A percentile compares a stretch with the other conserved stretches of the same genome.
These are phyloP conservation scores for Tubosaeta sp. DNA, from an alignment of 768 basidiomycete species.

Conservation along the genomic window DNA sequence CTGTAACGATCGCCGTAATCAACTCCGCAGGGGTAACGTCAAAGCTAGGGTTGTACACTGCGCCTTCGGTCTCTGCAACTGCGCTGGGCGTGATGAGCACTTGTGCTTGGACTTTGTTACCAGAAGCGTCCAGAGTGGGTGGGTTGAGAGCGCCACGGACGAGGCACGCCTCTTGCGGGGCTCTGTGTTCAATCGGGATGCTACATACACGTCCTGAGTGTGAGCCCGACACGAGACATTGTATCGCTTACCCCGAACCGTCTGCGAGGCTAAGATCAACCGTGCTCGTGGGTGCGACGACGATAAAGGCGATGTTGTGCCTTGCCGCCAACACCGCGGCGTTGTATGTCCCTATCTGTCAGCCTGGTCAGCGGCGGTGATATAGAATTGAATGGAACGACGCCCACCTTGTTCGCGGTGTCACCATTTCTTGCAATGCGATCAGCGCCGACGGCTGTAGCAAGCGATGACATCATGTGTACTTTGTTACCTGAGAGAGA, in stretches of 20 bases:
- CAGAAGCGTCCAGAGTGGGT: slow-evolving; percentile 33
- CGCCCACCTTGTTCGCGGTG: slow-evolving; percentile 84
- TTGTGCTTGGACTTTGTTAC: slow-evolving; percentile 59
- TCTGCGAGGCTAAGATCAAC: slow-evolving; percentile 77
- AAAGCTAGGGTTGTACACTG: slow-evolving; percentile 89
- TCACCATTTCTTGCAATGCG: slow-evolving; percentile 91
- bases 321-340: slow-evolving; percentile 88
- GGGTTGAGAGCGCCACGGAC: slow-evolving; percentile 80
- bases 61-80: slow-evolving; percentile 30
- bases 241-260: slow-evolving; percentile 51
- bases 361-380: not conserved
- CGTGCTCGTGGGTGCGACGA: slow-evolving; percentile 89
- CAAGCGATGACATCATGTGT: not conserved
- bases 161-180: slow-evolving; percentile 81
- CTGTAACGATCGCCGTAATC: slow-evolving; percentile 93
- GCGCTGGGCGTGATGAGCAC: slow-evolving; percentile 79
- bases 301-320: slow-evolving; percentile 87
- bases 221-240: not conserved
- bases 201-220: slow-evolving; percentile 21
- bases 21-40: slow-evolving; percentile 94
- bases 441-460: slow-evolving; percentile 78
- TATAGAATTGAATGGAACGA: not conserved
- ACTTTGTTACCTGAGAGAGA: not conserved
- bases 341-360: slow-evolving; percentile 88
- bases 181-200: slow-evolving; percentile 93